These are phyloP conservation scores for Vigna angularis DNA, from an alignment of 306 rosid genomes.

Conservation along the genomic window DNA sequence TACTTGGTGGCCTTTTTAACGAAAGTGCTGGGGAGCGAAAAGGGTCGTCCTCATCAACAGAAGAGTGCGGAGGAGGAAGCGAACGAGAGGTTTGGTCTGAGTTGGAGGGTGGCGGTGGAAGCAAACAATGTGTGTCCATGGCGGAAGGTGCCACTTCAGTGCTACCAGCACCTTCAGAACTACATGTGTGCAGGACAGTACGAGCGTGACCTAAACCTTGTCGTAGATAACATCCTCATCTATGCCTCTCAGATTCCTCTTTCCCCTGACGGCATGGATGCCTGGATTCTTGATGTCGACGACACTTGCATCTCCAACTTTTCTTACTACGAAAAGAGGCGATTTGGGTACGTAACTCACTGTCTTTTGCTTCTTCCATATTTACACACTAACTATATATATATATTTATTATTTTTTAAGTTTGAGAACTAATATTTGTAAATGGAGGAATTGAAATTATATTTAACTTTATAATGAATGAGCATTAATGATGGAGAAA, in stretches of 20 bases:
- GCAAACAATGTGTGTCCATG: conserved; percentile 46
- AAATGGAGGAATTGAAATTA: no score
- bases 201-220: conserved; percentile 50
- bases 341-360: conserved; percentile 61
- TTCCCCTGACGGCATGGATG: conserved; percentile 56
- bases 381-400: no score
- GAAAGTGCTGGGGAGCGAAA: conserved; percentile 22
- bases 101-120: conserved; percentile 76
- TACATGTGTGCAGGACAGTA: conserved; percentile 79
- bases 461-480: no score
- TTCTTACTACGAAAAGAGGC: conserved; percentile 51
- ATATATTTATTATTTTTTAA: no score
- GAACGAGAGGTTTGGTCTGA: conserved; percentile 46
- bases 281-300: conserved; percentile 81
- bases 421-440: no score
- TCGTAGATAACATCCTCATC: conserved; percentile 45
- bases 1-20: conserved; percentile 39
- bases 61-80: background rate
- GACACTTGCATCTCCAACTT: conserved; percentile 87
- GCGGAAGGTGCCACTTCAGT: conserved; percentile 44
- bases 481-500: no score
- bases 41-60: background rate
- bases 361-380: no score
- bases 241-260: conserved; percentile 46
- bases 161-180: conserved; percentile 43